These are phyloP conservation scores for Citrus hindsii DNA, from an alignment of 345 rosid species.

Conservation along the genomic window DNA sequence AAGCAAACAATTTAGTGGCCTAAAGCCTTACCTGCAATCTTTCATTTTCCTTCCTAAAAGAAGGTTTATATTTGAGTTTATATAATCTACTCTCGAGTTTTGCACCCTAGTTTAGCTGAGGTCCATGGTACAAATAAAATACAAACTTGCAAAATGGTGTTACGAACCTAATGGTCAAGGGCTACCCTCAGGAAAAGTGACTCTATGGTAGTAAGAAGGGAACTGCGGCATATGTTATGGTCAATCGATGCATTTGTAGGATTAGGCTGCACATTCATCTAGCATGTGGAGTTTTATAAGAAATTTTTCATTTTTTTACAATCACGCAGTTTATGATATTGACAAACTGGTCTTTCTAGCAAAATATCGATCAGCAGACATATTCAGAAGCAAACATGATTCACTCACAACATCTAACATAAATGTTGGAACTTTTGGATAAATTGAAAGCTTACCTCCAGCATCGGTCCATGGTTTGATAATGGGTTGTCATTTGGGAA, in stretches of 20 bases:
- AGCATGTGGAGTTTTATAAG: background rate
- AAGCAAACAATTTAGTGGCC: background rate
- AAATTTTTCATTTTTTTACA: background rate
- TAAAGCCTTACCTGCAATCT: background rate
- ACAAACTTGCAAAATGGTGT: background rate
- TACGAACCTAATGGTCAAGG: background rate
- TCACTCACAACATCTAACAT: background rate
- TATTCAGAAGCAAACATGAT: background rate
- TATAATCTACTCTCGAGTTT: background rate
- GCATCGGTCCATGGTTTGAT: background rate
- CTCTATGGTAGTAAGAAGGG: background rate
- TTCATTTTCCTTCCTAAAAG: background rate
- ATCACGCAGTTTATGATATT: background rate
- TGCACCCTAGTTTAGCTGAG: background rate
- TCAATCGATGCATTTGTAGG: background rate
- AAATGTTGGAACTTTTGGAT: background rate
- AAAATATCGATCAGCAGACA: background rate
- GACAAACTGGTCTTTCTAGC: background rate
- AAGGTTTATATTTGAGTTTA: background rate
- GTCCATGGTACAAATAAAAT: too few relatives aligned
- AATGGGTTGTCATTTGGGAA: slow-evolving; percentile 1
- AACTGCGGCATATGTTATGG: background rate
- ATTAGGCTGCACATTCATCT: background rate
- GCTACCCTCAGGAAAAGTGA: background rate
- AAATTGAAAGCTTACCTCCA: background rate